A percentile compares a stretch with the other conserved stretches of the same genome.
phyloP scores from a whole-genome alignment of 768 basidiomycete genomes.

The Boletellus sp. region DNA sequence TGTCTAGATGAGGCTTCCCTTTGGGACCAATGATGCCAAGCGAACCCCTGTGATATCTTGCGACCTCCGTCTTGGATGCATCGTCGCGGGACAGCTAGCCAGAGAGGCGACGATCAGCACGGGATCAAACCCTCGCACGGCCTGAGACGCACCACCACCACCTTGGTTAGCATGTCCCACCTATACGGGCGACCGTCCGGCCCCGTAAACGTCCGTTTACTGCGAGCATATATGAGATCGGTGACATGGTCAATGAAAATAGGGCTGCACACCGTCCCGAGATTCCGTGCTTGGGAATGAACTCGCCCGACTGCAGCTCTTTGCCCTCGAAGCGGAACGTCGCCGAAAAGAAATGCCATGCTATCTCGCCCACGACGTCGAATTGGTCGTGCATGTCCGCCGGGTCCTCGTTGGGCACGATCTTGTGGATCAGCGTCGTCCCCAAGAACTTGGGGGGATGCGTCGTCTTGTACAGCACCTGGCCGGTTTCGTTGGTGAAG shows the following conservation, averaged over 20 bases:
- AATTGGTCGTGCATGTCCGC: slow-evolving; percentile 27
- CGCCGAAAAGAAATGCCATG: slow-evolving; percentile 29
- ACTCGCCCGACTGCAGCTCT: slow-evolving; percentile 22
- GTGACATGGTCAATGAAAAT: background rate
- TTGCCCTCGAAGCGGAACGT: slow-evolving; percentile 28
- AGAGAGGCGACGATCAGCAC: background rate
- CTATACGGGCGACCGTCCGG: slow-evolving; percentile 31
- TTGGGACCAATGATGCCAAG: slow-evolving; percentile 17
- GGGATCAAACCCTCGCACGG: background rate
- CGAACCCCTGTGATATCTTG: slow-evolving; percentile 14
- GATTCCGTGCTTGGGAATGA: slow-evolving; percentile 18
- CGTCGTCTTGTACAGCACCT: slow-evolving; percentile 23
- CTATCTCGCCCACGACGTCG: slow-evolving; percentile 31
- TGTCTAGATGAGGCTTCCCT: slow-evolving; percentile 12
- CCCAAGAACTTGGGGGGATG: slow-evolving; percentile 10
- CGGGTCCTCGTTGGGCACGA: slow-evolving; percentile 13
- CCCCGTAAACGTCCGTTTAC: slow-evolving; percentile 27
- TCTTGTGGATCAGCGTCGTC: slow-evolving; percentile 21
- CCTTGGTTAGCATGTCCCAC: slow-evolving; percentile 24
- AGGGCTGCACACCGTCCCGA: slow-evolving; percentile 9
- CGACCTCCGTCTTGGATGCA: slow-evolving; percentile 6
- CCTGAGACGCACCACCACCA: slow-evolving; percentile 9
- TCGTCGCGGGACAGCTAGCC: slow-evolving; percentile 18
- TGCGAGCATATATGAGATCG: background rate
- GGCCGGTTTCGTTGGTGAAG: slow-evolving; percentile 22